Evolutionary conservation across 306 rosid genomes (phyloP).

Genomic region (Ormosia semicastrata): DNA sequence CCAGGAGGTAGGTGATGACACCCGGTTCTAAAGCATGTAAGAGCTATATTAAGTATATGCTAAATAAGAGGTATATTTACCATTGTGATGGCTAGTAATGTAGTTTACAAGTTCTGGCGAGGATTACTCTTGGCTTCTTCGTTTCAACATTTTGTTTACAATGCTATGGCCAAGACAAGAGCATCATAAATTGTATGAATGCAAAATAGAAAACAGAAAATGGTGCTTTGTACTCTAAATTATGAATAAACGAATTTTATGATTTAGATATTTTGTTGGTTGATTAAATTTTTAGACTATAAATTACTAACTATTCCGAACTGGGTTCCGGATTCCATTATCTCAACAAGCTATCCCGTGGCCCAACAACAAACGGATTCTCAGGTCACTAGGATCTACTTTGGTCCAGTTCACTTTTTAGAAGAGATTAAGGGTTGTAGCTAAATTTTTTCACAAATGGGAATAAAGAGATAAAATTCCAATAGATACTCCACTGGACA

Average conservation of each 20-base stretch:
- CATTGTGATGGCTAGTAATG: neutral
- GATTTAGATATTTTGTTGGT: neutral
- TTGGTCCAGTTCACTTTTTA: too few species aligned
- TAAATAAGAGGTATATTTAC: neutral
- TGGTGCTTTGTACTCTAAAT: neutral
- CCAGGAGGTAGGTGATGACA: neutral
- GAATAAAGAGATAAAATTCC: too few species aligned
- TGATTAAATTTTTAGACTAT: neutral
- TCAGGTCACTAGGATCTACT: too few species aligned
- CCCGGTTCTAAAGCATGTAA: neutral
- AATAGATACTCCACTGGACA: too few species aligned
- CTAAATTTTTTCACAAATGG: too few species aligned
- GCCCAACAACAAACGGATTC: too few species aligned
- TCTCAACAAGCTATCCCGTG: too few species aligned
- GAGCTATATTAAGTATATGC: neutral
- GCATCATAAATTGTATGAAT: neutral
- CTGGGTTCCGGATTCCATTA: too few species aligned
- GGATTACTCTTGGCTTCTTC: neutral
- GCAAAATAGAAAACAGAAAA: neutral
- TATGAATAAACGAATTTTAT: neutral
- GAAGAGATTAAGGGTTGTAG: too few species aligned
- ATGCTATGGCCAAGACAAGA: neutral
- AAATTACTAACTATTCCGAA: neutral
- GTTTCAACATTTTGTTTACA: neutral
- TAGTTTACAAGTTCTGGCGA: neutral